Percentiles rank a stretch among this genome's conserved stretches.
Conservation (phyloP, 1,139 yeast genomes). For the Debaryomycetaceae sp. region DNA sequence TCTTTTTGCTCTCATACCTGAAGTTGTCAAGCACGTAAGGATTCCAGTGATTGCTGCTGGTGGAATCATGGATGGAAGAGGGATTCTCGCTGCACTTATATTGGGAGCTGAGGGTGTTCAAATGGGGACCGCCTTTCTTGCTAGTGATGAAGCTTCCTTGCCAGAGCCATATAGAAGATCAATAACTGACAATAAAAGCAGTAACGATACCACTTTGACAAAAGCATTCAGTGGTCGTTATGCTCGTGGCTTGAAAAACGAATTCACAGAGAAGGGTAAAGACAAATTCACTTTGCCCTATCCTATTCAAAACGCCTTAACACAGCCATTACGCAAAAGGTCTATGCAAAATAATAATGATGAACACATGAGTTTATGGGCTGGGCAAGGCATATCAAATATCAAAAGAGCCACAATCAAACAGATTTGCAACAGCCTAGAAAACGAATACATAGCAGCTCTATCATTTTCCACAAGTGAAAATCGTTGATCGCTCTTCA, state of each 20-base stretch:
- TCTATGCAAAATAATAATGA: conserved; percentile 1
- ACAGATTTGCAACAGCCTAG: neutral
- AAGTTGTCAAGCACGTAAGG: conserved; percentile 14
- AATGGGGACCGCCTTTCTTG: conserved; percentile 43
- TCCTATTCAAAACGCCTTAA: conserved; percentile 4
- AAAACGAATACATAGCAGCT: too few relatives aligned
- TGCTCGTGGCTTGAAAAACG: conserved; percentile 4
- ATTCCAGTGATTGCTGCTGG: conserved; percentile 45
- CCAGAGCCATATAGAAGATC: conserved; percentile 1
- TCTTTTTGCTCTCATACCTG: conserved; percentile 29
- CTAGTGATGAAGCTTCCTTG: neutral
- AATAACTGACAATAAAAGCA: neutral
- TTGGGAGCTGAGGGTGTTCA: conserved; percentile 47
- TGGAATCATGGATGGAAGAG: conserved; percentile 33
- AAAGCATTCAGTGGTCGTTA: conserved; percentile 3
- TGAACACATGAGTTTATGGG: conserved; percentile 3
- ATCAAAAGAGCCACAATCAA: neutral
- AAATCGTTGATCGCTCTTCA: too few relatives aligned
- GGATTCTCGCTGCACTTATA: conserved; percentile 22
- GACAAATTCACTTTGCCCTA: conserved; percentile 1
- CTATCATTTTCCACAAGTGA: too few relatives aligned
- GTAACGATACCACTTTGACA: conserved; percentile 3
- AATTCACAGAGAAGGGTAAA: conserved; percentile 1
- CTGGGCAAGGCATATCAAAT: neutral
- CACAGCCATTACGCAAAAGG: conserved; percentile 4